phyloP scores from a whole-genome alignment of 345 rosid genomes.

The Gossypium thurberi region DNA sequence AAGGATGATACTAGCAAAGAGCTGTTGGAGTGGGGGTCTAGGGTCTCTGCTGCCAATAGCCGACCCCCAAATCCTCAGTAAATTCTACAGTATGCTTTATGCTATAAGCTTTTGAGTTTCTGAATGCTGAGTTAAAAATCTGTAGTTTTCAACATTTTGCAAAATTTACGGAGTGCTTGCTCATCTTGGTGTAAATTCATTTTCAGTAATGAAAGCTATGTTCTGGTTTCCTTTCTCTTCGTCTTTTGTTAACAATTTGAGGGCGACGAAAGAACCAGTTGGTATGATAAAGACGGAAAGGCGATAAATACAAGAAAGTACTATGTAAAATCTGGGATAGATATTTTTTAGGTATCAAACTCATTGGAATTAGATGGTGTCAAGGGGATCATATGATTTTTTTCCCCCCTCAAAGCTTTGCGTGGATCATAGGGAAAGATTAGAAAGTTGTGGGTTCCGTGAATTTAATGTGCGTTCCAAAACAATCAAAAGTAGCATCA shows the following conservation, averaged over 20 bases:
- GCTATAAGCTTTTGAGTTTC: neutral
- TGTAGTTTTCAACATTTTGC: neutral
- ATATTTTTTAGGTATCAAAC: too few species aligned
- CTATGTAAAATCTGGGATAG: too few species aligned
- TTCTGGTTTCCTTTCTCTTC: neutral
- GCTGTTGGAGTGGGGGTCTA: constrained; percentile 70
- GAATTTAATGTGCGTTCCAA: neutral
- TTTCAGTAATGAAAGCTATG: neutral
- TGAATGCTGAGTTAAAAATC: neutral
- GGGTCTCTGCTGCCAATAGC: constrained; percentile 72
- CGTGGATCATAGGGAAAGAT: neutral
- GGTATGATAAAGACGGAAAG: neutral
- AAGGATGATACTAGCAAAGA: constrained; percentile 87
- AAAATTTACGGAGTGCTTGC: neutral
- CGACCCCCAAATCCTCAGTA: constrained; percentile 74
- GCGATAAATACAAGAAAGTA: neutral
- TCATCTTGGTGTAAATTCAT: neutral
- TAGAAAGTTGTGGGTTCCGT: neutral
- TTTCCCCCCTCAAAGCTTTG: neutral
- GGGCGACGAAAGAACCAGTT: neutral
- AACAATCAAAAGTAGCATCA: neutral
- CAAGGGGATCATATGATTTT: neutral
- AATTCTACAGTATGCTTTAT: neutral
- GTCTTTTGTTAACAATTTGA: neutral
- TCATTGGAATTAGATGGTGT: too few species aligned